Percentiles rank a stretch among this genome's conserved stretches.
Conservation (phyloP, 306 rosid genomes). For the Acacia confusa region DNA sequence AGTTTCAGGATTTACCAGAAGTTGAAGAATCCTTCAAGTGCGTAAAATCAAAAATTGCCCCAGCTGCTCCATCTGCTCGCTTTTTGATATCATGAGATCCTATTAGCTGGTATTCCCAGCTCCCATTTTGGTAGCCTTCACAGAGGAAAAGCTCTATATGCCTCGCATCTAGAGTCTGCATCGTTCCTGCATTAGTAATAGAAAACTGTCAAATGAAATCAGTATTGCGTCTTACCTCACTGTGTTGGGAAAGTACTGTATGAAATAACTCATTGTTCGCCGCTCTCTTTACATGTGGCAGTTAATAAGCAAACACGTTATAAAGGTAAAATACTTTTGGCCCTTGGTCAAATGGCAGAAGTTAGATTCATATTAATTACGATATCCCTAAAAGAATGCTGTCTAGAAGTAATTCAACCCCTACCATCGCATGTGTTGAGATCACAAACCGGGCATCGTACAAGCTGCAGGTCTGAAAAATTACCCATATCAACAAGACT, state of each 20-base stretch:
- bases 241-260: constrained; percentile 3
- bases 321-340: background rate
- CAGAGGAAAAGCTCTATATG: constrained; percentile 81
- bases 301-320: constrained; percentile 21
- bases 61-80: constrained; percentile 80
- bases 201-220: constrained; percentile 24
- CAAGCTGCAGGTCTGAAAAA: constrained; percentile 93
- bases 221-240: constrained; percentile 29
- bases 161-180: constrained; percentile 96
- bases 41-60: constrained; percentile 78
- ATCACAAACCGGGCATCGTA: constrained; percentile 92
- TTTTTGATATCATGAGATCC: constrained; percentile 82
- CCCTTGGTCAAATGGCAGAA: background rate
- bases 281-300: constrained; percentile 18
- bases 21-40: constrained; percentile 65
- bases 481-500: constrained; percentile 26
- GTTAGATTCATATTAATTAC: background rate
- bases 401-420: background rate
- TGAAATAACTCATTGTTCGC: constrained; percentile 26
- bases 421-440: constrained; percentile 93
- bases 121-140: constrained; percentile 69
- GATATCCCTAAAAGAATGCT: background rate
- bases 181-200: constrained; percentile 69
- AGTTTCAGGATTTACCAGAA: constrained; percentile 48
- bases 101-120: constrained; percentile 85